Base-by-base conservation (phyloP, 1,284 basidiomycete genomes). In the Chondrostereum purpureum region DNA sequence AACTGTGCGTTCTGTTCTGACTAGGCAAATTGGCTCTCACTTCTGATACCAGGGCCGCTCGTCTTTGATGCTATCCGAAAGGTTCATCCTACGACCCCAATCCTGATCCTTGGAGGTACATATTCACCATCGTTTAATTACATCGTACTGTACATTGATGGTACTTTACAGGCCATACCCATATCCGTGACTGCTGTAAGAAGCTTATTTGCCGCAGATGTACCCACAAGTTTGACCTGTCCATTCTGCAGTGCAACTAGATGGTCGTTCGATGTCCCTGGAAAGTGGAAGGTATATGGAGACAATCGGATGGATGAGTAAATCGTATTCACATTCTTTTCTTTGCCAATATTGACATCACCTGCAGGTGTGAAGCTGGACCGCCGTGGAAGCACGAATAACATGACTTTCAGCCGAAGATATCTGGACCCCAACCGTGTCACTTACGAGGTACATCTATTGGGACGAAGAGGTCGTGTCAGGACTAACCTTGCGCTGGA, bases 201-300 rank as follows among this genome's bases (percentile, higher is more conserved):
- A 75, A 37, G 36, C 19, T 42, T 22, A 4, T 24, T 3, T 16
- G 10, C 4, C n/a, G 2, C 37, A 3, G 36, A 5, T 37, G 3
- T 33, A 11, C 14, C 35, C 17, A 39, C 13, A 36, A n/a, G n/a
- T 34, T 3, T 11, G 19, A 38, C 14, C 21, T 38, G n/a, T 2
- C n/a, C n/a, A n/a, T n/a, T n/a, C 23, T 44, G 16, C 24, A 44
- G 43, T 44, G 18, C 43, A 44, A 39, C 63, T 74, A 20, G 83
- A 84, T 56, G 73, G 74, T 4, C 74, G 80, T 14, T 76, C 79
- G 0, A 83, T 88, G 71, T 71, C 78, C 1, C 64, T 92, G 27
- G 86, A 89, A 54, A 88, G 86, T 44, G 90, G 90, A 38, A 72
- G 87, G 18, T 93, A 91, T 61, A 85, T 92, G 80, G 90, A 93